Percentiles rank a stretch among this genome's conserved stretches.
Conservation (phyloP, 306 rosid genomes). For the Quercus glauca region DNA sequence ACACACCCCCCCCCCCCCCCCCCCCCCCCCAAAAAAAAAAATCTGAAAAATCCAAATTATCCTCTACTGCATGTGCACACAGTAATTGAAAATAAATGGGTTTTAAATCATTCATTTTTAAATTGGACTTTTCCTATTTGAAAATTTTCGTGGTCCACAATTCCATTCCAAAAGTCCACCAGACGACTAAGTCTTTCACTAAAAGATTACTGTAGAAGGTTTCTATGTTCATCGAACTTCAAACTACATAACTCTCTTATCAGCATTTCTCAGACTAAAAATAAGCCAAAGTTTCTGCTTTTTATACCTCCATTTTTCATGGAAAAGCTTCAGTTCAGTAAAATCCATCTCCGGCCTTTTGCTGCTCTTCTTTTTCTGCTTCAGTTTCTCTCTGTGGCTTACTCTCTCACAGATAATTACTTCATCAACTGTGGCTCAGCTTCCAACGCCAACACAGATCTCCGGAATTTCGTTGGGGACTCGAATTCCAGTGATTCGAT, state of each 20-base stretch:
- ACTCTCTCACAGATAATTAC: slow-evolving; percentile 22
- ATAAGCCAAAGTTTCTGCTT: neutral
- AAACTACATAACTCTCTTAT: neutral
- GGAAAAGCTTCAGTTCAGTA: slow-evolving; percentile 6
- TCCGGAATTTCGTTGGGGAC: slow-evolving; percentile 35
- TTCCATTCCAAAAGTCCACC: neutral
- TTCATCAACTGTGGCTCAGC: slow-evolving; percentile 41
- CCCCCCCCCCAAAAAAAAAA: no score
- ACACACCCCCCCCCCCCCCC: no score
- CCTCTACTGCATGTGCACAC: no score
- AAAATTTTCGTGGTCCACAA: neutral
- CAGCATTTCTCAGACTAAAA: neutral
- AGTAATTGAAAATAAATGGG: no score
- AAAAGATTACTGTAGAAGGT: neutral
- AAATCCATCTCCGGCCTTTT: neutral
- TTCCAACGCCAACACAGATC: neutral
- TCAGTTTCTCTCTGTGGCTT: slow-evolving; percentile 17
- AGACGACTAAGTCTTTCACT: neutral
- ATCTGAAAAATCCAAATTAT: no score
- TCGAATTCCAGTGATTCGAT: neutral
- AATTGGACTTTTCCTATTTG: neutral
- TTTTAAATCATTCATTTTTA: no score
- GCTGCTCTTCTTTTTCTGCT: slow-evolving; percentile 4
- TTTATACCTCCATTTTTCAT: neutral
- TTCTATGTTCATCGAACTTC: neutral